A percentile compares a stretch with the other conserved stretches of the same genome.
Conservation (phyloP, 1,284 basidiomycete species). For the Peniophora sp. region DNA sequence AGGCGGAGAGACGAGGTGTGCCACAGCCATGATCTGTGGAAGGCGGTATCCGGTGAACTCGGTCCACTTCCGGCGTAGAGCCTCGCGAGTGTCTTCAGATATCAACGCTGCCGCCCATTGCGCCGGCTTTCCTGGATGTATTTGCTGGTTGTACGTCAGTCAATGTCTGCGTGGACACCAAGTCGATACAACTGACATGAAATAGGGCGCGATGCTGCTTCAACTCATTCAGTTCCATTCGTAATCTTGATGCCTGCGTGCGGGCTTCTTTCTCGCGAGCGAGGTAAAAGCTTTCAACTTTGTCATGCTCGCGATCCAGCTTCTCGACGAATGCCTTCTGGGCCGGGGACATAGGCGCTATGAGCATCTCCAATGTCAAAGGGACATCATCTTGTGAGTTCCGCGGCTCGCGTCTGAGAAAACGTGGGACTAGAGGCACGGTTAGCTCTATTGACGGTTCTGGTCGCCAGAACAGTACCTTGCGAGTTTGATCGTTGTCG, state of each 20-base stretch:
- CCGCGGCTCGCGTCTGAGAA: no score
- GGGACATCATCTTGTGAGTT: conserved; percentile 2
- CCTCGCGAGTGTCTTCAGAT: neutral
- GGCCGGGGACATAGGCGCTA: conserved; percentile 42
- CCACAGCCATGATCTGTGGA: neutral
- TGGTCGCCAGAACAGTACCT: neutral
- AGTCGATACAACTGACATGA: conserved; percentile 36
- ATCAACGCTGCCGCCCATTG: neutral
- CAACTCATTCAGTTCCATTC: conserved; percentile 68
- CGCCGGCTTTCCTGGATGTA: neutral
- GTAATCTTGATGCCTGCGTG: conserved; percentile 5
- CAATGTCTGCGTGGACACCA: neutral
- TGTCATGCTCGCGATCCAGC: conserved; percentile 70
- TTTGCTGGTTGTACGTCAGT: neutral
- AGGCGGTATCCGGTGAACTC: neutral
- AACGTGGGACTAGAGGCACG: no score
- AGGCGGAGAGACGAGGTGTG: neutral
- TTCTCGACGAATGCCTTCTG: conserved; percentile 70
- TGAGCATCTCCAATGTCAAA: conserved; percentile 41
- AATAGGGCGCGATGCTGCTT: conserved; percentile 61
- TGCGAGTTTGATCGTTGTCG: conserved; percentile 5
- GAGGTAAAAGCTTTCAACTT: conserved; percentile 79
- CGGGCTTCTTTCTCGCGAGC: conserved; percentile 60
- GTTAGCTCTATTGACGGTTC: no score
- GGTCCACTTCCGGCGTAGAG: neutral